phyloP scores from a whole-genome alignment of 148 eudicot species.

The Polygonum aviculare region DNA sequence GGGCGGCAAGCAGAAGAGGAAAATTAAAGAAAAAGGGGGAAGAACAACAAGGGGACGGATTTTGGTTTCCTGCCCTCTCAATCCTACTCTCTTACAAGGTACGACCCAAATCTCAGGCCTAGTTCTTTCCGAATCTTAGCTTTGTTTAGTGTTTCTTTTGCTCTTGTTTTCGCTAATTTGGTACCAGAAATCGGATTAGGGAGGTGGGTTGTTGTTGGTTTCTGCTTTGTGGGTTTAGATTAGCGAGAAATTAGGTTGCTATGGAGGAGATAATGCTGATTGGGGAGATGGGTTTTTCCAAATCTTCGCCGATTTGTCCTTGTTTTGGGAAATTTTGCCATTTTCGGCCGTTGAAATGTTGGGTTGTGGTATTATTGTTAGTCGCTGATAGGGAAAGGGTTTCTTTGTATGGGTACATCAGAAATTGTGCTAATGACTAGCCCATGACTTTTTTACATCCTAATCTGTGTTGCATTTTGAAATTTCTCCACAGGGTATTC shows the following conservation, averaged over 20 bases:
- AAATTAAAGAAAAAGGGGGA: background rate
- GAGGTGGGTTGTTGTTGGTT: background rate
- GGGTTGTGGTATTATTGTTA: background rate
- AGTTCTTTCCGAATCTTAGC: background rate
- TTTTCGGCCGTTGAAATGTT: conserved; percentile 1
- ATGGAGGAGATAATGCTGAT: background rate
- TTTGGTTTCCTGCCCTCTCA: background rate
- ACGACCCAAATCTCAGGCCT: background rate
- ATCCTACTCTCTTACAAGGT: background rate
- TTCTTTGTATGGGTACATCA: background rate
- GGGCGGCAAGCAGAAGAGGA: conserved; percentile 11
- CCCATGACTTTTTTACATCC: background rate
- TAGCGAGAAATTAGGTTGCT: background rate
- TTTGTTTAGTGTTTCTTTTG: background rate
- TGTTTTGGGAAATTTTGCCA: background rate
- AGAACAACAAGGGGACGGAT: background rate
- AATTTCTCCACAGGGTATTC: background rate
- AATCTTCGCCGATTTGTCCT: background rate
- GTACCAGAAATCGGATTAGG: background rate
- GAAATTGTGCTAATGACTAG: background rate
- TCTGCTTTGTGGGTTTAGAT: background rate
- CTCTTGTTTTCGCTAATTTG: conserved; percentile 1
- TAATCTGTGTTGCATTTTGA: conserved; percentile 8
- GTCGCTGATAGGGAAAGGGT: background rate
- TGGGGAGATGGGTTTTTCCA: background rate